Conservation (phyloP, 495 filamentous ascomycete genomes). For the Penicillium antarcticum region DNA sequence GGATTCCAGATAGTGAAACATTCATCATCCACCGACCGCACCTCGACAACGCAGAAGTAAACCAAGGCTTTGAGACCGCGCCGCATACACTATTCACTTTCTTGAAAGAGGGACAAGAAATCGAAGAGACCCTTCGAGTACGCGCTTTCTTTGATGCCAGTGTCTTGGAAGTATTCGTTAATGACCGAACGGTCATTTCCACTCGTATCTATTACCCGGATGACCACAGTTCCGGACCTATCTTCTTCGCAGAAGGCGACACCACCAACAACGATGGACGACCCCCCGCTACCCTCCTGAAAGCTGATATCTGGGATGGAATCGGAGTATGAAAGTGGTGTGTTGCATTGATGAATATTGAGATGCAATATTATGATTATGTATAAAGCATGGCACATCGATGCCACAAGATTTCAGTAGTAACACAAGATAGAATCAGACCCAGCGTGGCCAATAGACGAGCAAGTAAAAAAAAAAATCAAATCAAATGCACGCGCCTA, state of each 20-base stretch:
- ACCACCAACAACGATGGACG: neutral
- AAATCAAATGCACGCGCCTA: conserved; percentile 9
- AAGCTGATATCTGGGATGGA: conserved; percentile 32
- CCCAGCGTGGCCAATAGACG: conserved; percentile 6
- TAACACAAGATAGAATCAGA: conserved; percentile 6
- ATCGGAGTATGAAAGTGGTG: conserved; percentile 10
- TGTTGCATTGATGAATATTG: neutral
- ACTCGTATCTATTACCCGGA: conserved; percentile 31
- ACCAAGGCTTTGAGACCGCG: conserved; percentile 28
- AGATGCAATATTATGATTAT: neutral
- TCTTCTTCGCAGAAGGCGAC: conserved; percentile 28
- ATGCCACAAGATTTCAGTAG: neutral
- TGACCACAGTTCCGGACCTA: conserved; percentile 13
- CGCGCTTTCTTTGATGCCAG: conserved; percentile 36
- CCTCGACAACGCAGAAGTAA: conserved; percentile 18
- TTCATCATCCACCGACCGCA: conserved; percentile 33
- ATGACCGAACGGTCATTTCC: conserved; percentile 35
- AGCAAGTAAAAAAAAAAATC: conserved; percentile 9
- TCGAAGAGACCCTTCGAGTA: conserved; percentile 32
- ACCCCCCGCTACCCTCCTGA: conserved; percentile 16
- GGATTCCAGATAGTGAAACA: conserved; percentile 28
- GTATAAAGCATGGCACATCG: neutral
- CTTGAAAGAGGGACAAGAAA: conserved; percentile 13
- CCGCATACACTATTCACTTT: conserved; percentile 38
- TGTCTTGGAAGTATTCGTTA: conserved; percentile 41